Conservation (phyloP, 495 filamentous ascomycete genomes). For the Penicillium psychrofluorescens region DNA sequence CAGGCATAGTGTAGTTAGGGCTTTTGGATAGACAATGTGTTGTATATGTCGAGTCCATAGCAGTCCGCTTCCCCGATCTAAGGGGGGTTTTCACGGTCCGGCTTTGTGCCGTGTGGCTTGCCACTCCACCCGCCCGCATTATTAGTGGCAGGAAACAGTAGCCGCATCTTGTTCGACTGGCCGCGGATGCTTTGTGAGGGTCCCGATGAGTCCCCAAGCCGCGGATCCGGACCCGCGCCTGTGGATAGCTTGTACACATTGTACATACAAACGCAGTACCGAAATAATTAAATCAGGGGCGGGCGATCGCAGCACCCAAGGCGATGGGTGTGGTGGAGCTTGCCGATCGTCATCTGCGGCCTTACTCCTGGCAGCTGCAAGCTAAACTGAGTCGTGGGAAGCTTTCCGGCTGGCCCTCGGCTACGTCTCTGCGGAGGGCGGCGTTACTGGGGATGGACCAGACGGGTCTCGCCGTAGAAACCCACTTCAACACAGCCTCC, state of each 20-base stretch:
- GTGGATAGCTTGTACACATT: too few species aligned
- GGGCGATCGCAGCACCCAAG: conserved; percentile 14
- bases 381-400: background rate
- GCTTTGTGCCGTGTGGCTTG: too few species aligned
- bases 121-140: too few species aligned
- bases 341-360: conserved; percentile 14
- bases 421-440: too few species aligned
- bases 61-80: too few species aligned
- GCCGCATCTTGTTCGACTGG: too few species aligned
- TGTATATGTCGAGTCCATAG: too few species aligned
- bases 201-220: too few species aligned
- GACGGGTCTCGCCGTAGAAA: conserved; percentile 7
- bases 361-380: conserved; percentile 5
- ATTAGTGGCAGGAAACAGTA: too few species aligned
- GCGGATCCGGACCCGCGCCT: too few species aligned
- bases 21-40: background rate
- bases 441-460: background rate
- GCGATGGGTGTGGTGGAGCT: conserved; percentile 11
- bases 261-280: background rate
- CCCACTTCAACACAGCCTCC: background rate
- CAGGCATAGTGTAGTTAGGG: background rate
- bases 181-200: too few species aligned
- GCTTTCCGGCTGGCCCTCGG: background rate
- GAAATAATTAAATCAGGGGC: conserved; percentile 8
- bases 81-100: too few species aligned